Conservation (phyloP, 768 basidiomycete genomes). For the Imleria badia region DNA sequence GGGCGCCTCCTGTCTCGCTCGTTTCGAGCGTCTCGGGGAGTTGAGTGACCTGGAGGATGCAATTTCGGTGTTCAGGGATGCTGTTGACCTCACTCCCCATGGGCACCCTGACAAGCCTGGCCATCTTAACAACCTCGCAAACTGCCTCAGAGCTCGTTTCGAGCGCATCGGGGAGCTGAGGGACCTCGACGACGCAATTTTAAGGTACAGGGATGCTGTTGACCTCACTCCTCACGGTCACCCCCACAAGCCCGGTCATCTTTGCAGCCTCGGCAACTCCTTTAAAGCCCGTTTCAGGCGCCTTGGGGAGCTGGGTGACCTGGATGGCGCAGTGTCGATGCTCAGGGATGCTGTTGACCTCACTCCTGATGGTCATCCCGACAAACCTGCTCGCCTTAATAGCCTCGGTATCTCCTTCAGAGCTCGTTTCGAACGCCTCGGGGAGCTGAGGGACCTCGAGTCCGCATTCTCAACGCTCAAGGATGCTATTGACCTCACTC, state of each 20-base stretch:
- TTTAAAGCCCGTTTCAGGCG: not conserved
- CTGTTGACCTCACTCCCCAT: not conserved
- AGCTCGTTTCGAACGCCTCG: not conserved
- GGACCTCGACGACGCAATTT: slow-evolving; percentile 2
- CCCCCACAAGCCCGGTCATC: not conserved
- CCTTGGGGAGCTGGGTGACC: no score
- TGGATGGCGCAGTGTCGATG: no score
- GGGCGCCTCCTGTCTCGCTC: not conserved
- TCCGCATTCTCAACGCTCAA: no score
- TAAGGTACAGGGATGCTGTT: not conserved
- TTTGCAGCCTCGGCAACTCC: not conserved
- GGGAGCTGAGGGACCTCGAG: no score
- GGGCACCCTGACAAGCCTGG: not conserved
- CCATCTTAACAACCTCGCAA: not conserved
- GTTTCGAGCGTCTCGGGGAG: not conserved
- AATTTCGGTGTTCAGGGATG: not conserved
- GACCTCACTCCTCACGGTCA: not conserved
- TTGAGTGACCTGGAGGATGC: not conserved
- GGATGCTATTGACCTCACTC: no score
- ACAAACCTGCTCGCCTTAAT: no score
- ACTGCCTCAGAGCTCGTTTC: not conserved
- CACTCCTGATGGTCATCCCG: no score
- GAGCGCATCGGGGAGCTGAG: not conserved
- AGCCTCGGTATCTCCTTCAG: no score
- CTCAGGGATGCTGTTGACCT: no score